phyloP scores from a whole-genome alignment of 768 basidiomycete species.

The Suillus cothurnatus region DNA sequence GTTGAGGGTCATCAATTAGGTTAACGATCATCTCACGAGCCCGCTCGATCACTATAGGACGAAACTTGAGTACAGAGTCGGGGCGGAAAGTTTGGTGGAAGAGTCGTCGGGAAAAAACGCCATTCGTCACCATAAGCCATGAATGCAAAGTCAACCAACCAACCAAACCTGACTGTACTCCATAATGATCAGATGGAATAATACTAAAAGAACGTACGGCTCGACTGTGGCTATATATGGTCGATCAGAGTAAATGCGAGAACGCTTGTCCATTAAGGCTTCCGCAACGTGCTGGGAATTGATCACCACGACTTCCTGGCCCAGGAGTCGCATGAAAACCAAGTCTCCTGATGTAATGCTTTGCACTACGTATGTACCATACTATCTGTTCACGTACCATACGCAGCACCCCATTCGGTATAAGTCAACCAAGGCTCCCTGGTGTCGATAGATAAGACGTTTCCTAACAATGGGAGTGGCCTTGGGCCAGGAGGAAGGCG shows the following conservation, averaged over 20 bases:
- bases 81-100: not conserved
- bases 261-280: slow-evolving; percentile 11
- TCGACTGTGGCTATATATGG: slow-evolving; percentile 7
- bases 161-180: slow-evolving; percentile 3
- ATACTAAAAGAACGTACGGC: not conserved
- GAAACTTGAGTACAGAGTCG: not conserved
- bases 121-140: slow-evolving; percentile 20
- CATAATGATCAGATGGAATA: not conserved
- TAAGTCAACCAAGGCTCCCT: slow-evolving; percentile 35
- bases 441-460: slow-evolving; percentile 32
- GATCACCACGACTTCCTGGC: slow-evolving; percentile 3
- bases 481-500: slow-evolving; percentile 37
- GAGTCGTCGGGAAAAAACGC: slow-evolving; percentile 19
- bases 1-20: not conserved
- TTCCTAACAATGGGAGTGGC: slow-evolving; percentile 38
- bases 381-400: slow-evolving; percentile 8
- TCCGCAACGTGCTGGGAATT: slow-evolving; percentile 5
- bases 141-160: slow-evolving; percentile 1
- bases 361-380: not conserved
- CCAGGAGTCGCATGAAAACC: slow-evolving; percentile 3
- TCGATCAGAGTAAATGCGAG: slow-evolving; percentile 10
- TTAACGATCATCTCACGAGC: not conserved
- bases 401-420: slow-evolving; percentile 33
- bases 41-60: not conserved
- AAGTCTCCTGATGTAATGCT: slow-evolving; percentile 10